Evolutionary conservation across 345 rosid species (phyloP).

Genomic region (Conringia planisiliqua): DNA sequence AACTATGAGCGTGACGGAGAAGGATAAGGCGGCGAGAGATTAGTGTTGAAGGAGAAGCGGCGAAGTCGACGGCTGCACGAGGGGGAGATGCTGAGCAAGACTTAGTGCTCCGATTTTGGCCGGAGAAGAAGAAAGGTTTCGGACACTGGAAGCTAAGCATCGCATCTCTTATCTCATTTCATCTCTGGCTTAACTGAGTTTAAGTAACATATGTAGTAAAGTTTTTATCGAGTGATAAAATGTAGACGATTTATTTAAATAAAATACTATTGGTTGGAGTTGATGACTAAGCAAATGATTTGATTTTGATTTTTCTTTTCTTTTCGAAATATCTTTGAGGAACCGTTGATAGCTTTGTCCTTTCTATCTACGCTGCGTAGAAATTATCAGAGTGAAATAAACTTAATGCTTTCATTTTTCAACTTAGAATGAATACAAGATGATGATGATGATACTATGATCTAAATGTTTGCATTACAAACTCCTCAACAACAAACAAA

Average conservation of each 20-base stretch:
- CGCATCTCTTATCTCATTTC: slow-evolving; percentile 1
- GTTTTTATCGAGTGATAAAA: too few relatives aligned
- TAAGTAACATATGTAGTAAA: too few relatives aligned
- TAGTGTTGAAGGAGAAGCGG: slow-evolving; percentile 29
- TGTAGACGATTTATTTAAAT: too few relatives aligned
- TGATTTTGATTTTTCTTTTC: too few relatives aligned
- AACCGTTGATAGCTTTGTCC: background rate
- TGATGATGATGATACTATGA: background rate
- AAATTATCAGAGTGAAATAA: background rate
- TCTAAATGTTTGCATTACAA: slow-evolving; percentile 28
- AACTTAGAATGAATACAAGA: slow-evolving; percentile 11
- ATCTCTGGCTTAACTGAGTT: too few relatives aligned
- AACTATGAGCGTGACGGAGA: slow-evolving; percentile 94
- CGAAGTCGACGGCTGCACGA: background rate
- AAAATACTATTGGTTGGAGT: too few relatives aligned
- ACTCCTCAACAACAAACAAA: slow-evolving; percentile 14
- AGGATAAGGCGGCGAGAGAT: slow-evolving; percentile 79
- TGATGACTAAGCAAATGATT: too few relatives aligned
- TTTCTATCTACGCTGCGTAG: background rate
- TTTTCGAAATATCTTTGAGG: too few relatives aligned
- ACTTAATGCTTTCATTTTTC: slow-evolving; percentile 5
- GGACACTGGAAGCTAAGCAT: slow-evolving; percentile 22
- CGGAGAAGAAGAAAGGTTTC: slow-evolving; percentile 19
- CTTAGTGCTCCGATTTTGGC: background rate
- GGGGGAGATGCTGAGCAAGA: slow-evolving; percentile 4